A percentile compares a stretch with the other conserved stretches of the same genome.
phyloP scores from a whole-genome alignment of 129 eudicot genomes.

The sunflower (Helianthus annuus) region HanXRQr2.0-SUNRISE NC_035435.2:77820644-77821143 shows the following conservation, averaged over 20 bases:
- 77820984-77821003: not conserved
- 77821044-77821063: not conserved
- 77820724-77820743: not conserved
- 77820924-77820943: no score
- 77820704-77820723: not conserved
- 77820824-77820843: not conserved
- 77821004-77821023: not conserved
- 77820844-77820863: not conserved
- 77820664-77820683: not conserved
- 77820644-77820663: constrained; percentile 12
- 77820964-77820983: no score
- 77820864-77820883: not conserved
- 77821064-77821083: not conserved
- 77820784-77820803: not conserved
- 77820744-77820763: not conserved
- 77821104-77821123: constrained; percentile 21
- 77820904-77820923: no score
- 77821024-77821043: constrained; percentile 8
- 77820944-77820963: no score
- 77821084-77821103: not conserved
- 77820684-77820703: not conserved
- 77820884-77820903: no score
- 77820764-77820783: not conserved
- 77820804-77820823: not conserved
- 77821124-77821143: constrained; percentile 38